Percentiles rank a stretch among this genome's conserved stretches.
Conservation (phyloP, 768 basidiomycete genomes). For the Ramaria sp. region DNA sequence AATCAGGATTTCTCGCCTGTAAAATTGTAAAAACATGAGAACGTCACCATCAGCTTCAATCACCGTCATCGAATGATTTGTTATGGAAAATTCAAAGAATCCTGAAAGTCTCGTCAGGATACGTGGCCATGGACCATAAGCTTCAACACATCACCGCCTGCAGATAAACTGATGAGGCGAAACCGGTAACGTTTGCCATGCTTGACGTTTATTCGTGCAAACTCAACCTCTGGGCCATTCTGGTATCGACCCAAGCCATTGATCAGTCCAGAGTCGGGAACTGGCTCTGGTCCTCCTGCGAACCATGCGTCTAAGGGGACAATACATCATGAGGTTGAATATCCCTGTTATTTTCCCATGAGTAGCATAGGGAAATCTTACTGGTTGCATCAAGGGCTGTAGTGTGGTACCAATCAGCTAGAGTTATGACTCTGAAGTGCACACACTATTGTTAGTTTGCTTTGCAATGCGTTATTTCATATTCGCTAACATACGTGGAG, state of each 20-base stretch:
- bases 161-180: background rate
- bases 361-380: background rate
- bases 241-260: constrained; percentile 39
- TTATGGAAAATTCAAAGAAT: constrained; percentile 32
- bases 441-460: background rate
- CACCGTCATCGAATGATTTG: constrained; percentile 20
- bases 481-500: constrained; percentile 12
- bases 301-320: constrained; percentile 4
- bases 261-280: constrained; percentile 34
- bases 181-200: constrained; percentile 15
- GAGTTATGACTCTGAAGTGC: constrained; percentile 25
- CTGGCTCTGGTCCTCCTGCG: constrained; percentile 7
- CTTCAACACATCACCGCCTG: background rate
- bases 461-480: background rate
- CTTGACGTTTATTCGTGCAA: constrained; percentile 35
- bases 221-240: constrained; percentile 27
- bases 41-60: constrained; percentile 14
- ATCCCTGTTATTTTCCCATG: background rate
- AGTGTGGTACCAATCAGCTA: constrained; percentile 34
- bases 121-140: too few species aligned
- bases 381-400: background rate
- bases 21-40: too few species aligned
- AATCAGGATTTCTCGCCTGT: too few species aligned
- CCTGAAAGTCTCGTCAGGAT: constrained; percentile 28
- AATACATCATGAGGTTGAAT: background rate